Percentiles rank a stretch among this genome's conserved stretches.
Evolutionary conservation across 345 rosid species (phyloP).

Genomic region (Angophora floribunda): DNA sequence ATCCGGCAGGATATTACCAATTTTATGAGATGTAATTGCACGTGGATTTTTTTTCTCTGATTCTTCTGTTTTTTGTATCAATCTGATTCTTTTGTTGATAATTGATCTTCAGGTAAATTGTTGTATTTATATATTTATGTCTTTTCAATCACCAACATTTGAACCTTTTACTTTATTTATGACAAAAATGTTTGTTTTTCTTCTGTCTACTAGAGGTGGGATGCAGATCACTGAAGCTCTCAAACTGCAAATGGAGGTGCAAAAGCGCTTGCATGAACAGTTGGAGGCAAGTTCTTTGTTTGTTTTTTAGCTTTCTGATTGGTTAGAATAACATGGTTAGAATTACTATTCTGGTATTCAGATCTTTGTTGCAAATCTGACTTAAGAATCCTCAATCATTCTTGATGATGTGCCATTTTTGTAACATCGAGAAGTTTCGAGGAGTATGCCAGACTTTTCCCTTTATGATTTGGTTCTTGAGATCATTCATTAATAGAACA

Average conservation of each 20-base stretch:
- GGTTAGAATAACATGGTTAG: not conserved
- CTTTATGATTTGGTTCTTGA: not conserved
- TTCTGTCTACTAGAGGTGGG: conserved; percentile 45
- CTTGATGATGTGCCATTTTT: not conserved
- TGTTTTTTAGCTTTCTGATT: not conserved
- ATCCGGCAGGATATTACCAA: not conserved
- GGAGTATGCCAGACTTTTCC: not conserved
- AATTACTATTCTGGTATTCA: not conserved
- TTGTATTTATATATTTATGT: not conserved
- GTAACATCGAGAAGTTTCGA: not conserved
- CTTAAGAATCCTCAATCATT: not conserved
- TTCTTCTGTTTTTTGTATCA: not conserved
- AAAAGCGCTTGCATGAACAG: conserved; percentile 93
- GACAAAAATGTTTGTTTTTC: not conserved
- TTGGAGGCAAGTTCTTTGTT: conserved; percentile 56
- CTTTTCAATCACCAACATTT: not conserved
- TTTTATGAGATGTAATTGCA: not conserved
- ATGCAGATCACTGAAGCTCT: conserved; percentile 99
- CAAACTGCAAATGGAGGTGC: conserved; percentile 98
- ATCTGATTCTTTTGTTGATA: not conserved
- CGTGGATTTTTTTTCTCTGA: not conserved
- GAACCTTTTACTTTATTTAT: not conserved
- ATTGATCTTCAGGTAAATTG: not conserved
- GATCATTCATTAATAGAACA: not conserved
- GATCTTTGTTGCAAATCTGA: not conserved